Base-by-base conservation (phyloP, 495 filamentous ascomycete species). In the Xylaria scruposa region DNA sequence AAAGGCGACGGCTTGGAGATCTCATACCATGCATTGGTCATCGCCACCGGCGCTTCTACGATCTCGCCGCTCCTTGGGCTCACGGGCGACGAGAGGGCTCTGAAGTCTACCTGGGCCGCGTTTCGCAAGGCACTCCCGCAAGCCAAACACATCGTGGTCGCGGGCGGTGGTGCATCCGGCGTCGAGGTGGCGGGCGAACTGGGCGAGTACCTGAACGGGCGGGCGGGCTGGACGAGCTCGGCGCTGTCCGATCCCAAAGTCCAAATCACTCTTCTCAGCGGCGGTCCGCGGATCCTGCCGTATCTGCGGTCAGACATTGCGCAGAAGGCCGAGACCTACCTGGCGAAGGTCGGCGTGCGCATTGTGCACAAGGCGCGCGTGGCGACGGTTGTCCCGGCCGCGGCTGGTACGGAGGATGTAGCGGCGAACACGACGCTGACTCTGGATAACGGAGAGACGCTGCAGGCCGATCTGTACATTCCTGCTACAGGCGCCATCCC, bases 131-230 rank as follows among this genome's bases (percentile, higher is more conserved):
- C 75, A 0, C 76, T 89, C 2, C 78, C 81, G 1, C 73, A 63
- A 1, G 90, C 89, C 8, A 85, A 85, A 40, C 85, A 75, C 26
- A 88, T 93, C 62, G 83, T 90, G 6, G 82, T 92, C 46, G 86
- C 84, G 4, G 92, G 92, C 47, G 92, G 87, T 3, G 92, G 92
- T 0, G 88, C 92, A 5, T 83, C 91, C 13, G 91, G 90, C 4
- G 86, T 94, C 44, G 90, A 91, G 69, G 75, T 86, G 0, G 85
- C 87, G 0, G 90, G 89, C 29, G 90, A 92, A 77, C 74, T 91
- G 4, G 86, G 83, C 54, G 85, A 87, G 56, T 78, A 82, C 70
- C 79, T 88, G 9, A 89, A 88, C 68, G 85, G 84, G 2, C 72
- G 38, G 78, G 76, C 59, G 4, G 76, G 31, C 40, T 74, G 26